These are phyloP conservation scores for Diplodia intermedia DNA, from an alignment of 2,329 filamentous ascomycete species.

Conservation along the genomic window DNA sequence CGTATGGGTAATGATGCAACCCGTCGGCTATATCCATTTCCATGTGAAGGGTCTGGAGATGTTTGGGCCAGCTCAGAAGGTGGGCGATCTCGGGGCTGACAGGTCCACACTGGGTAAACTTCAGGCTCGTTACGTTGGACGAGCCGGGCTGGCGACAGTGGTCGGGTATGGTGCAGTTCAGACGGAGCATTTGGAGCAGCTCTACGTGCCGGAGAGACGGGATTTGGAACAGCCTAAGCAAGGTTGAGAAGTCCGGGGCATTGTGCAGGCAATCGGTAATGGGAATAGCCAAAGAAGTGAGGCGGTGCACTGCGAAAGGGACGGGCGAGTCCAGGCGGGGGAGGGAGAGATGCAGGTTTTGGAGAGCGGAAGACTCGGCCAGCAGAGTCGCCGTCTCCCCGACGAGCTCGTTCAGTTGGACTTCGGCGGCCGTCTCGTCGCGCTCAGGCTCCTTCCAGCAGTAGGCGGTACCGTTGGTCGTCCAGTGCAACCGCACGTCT, in stretches of 20 bases:
- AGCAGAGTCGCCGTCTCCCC: slow-evolving; percentile 10
- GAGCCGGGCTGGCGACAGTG: not conserved
- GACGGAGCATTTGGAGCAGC: slow-evolving; percentile 3
- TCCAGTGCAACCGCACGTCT: slow-evolving; percentile 6
- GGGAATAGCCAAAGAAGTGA: slow-evolving; percentile 8
- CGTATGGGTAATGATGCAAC: not conserved
- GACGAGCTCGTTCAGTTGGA: slow-evolving; percentile 2
- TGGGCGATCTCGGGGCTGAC: not conserved
- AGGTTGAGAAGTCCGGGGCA: not conserved
- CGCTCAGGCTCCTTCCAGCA: slow-evolving; percentile 10
- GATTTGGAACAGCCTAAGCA: slow-evolving; percentile 12
- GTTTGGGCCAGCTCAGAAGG: slow-evolving; percentile 7
- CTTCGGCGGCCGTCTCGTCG: not conserved
- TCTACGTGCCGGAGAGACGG: not conserved
- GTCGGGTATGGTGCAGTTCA: not conserved
- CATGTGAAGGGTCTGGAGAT: not conserved
- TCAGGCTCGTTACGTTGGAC: not conserved
- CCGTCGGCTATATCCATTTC: not conserved
- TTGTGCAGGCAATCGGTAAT: slow-evolving; percentile 11
- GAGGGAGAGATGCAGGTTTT: not conserved
- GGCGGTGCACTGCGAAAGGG: slow-evolving; percentile 1
- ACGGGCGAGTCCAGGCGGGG: slow-evolving; percentile 5
- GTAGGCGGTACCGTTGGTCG: slow-evolving; percentile 1
- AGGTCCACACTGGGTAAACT: not conserved
- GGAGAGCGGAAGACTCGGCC: not conserved